Evolutionary conservation across 2,329 filamentous ascomycete genomes (phyloP).

Genomic region (Fusarium anthophilum): DNA sequence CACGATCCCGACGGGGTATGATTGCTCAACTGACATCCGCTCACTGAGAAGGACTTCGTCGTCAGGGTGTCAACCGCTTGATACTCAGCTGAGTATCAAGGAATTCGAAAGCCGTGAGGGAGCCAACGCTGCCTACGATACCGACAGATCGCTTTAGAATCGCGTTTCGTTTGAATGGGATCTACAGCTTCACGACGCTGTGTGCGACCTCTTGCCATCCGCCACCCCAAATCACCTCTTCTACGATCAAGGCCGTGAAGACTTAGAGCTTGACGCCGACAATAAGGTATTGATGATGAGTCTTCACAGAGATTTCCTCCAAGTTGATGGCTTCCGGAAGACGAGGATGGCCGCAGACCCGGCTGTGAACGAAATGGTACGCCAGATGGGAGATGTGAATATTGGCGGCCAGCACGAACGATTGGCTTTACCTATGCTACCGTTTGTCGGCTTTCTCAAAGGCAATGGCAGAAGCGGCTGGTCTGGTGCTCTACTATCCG

Average conservation of each 20-base stretch:
- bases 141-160: not conserved
- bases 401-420: rapidly evolving
- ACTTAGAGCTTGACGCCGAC: rapidly evolving
- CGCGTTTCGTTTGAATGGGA: not conserved
- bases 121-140: not conserved
- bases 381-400: rapidly evolving
- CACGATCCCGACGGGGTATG: not conserved
- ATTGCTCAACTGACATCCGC: not conserved
- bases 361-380: rapidly evolving
- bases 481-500: not conserved
- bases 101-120: not conserved
- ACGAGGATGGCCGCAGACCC: not conserved
- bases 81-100: not conserved
- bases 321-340: not conserved
- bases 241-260: rapidly evolving
- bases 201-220: not conserved
- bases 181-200: not conserved
- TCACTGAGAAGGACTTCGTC: not conserved
- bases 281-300: not conserved
- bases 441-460: not conserved
- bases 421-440: not conserved
- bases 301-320: not conserved
- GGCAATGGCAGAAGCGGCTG: not conserved
- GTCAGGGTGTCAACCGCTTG: too few relatives aligned
- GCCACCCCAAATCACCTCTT: not conserved